A percentile compares a stretch with the other conserved stretches of the same genome.
These are phyloP conservation scores for Aphanomyces astaci DNA, from an alignment of 352 stramenopile genomes.

Conservation along the genomic window DNA sequence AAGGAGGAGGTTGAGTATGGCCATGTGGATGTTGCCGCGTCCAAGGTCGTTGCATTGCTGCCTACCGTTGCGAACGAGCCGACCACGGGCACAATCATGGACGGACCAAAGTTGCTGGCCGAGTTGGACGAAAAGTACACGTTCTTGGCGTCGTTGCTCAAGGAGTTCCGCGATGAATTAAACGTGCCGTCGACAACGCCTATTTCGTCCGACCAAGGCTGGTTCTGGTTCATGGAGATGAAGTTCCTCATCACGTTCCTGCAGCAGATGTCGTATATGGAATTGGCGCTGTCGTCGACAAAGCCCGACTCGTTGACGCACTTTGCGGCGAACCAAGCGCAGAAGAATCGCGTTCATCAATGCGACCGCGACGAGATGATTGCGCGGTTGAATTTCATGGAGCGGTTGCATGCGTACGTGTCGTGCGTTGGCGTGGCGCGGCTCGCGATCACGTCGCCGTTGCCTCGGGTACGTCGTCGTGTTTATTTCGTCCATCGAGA, in stretches of 20 bases:
- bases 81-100: background rate
- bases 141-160: constrained; percentile 35
- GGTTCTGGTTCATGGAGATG: constrained; percentile 82
- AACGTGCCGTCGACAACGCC: constrained; percentile 34
- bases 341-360: constrained; percentile 40
- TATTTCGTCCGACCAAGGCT: constrained; percentile 46
- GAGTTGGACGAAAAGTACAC: constrained; percentile 1
- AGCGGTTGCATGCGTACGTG: constrained; percentile 51
- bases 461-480: constrained; percentile 38
- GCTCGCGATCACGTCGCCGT: constrained; percentile 32
- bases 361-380: constrained; percentile 70
- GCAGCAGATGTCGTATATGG: constrained; percentile 80
- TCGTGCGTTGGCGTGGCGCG: constrained; percentile 44
- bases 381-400: constrained; percentile 62
- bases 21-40: background rate
- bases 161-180: constrained; percentile 64
- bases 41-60: background rate
- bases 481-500: too few species aligned
- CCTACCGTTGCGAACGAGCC: background rate
- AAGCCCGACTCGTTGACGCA: constrained; percentile 65
- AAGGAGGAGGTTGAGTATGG: background rate
- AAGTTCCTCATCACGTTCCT: constrained; percentile 73
- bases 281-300: constrained; percentile 76
- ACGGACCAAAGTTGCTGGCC: background rate
- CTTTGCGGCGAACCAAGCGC: background rate